A percentile compares a stretch with the other conserved stretches of the same genome.
These are phyloP conservation scores for Nannochloropsis oceanica DNA, from an alignment of 108 stramenopile genomes.

Conservation along the genomic window DNA sequence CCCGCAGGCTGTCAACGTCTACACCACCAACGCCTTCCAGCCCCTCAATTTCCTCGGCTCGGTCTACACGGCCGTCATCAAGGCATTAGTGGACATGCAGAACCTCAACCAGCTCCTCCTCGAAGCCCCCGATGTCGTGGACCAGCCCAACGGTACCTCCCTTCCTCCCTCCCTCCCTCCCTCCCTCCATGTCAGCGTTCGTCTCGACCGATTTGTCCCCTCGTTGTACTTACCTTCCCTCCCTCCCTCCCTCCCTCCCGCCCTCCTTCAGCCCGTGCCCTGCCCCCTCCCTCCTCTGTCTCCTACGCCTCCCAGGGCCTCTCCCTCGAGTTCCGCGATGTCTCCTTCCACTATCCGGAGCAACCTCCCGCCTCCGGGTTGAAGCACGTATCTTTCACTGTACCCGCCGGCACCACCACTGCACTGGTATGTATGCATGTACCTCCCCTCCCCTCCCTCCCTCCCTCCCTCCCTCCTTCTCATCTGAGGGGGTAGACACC, in stretches of 20 bases:
- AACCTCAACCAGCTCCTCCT: slow-evolving; percentile 65
- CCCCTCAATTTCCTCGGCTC: slow-evolving; percentile 80
- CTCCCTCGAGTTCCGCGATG: neutral
- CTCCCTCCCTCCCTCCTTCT: too few species aligned
- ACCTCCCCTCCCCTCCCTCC: too few species aligned
- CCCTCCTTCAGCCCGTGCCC: neutral
- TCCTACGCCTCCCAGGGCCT: neutral
- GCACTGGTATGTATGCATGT: too few species aligned
- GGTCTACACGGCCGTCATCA: slow-evolving; percentile 76
- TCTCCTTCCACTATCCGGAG: neutral
- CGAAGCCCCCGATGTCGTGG: slow-evolving; percentile 59
- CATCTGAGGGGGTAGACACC: too few species aligned
- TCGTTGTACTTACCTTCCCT: neutral
- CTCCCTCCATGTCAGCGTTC: too few species aligned
- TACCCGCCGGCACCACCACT: neutral
- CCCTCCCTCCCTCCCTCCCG: neutral
- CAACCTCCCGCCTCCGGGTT: neutral
- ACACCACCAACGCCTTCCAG: slow-evolving; percentile 53
- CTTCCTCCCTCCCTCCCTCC: too few species aligned
- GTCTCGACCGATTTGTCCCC: too few species aligned
- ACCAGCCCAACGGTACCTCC: slow-evolving; percentile 58
- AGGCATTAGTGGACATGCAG: slow-evolving; percentile 64
- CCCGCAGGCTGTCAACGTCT: slow-evolving; percentile 62
- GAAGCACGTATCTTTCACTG: neutral
- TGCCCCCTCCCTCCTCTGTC: neutral